These are phyloP conservation scores for Lathyrus tuberosus DNA, from an alignment of 306 rosid genomes.

Conservation along the genomic window DNA sequence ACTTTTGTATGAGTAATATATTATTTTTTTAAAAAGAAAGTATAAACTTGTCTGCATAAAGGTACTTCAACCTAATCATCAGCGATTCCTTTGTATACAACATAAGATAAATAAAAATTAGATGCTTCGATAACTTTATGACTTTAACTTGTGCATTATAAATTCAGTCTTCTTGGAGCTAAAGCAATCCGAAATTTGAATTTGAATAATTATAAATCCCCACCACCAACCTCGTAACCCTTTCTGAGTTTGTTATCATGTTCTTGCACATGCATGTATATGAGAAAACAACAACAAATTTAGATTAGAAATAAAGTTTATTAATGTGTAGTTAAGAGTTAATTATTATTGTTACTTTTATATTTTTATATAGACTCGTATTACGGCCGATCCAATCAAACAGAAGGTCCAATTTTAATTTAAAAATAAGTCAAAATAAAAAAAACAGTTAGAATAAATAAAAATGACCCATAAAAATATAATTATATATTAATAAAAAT, in stretches of 20 bases:
- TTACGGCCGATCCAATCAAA: no score
- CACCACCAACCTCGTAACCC: constrained; percentile 25
- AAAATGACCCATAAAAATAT: no score
- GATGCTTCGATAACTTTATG: constrained; percentile 28
- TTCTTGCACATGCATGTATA: constrained; percentile 1
- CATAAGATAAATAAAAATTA: constrained; percentile 1
- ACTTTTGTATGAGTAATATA: no score
- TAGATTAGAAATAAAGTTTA: no score
- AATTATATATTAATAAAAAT: no score
- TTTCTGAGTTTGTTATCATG: constrained; percentile 1
- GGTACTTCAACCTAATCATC: constrained; percentile 41
- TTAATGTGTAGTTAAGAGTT: no score
- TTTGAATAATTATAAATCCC: constrained; percentile 9
- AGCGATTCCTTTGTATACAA: constrained; percentile 34
- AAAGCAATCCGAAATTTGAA: constrained; percentile 49
- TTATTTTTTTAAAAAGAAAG: no score
- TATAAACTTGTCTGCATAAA: constrained; percentile 39
- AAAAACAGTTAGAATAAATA: no score
- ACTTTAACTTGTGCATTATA: constrained; percentile 27
- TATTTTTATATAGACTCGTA: no score
- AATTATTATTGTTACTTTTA: no score
- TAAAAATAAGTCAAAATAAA: no score
- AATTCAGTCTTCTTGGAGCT: constrained; percentile 41
- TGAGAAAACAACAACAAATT: neutral
- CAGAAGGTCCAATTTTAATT: no score